A percentile compares a stretch with the other conserved stretches of the same genome.
Evolutionary conservation across 1,139 yeast species (phyloP).

Genomic region (Wickerhamomyces sp.): DNA sequence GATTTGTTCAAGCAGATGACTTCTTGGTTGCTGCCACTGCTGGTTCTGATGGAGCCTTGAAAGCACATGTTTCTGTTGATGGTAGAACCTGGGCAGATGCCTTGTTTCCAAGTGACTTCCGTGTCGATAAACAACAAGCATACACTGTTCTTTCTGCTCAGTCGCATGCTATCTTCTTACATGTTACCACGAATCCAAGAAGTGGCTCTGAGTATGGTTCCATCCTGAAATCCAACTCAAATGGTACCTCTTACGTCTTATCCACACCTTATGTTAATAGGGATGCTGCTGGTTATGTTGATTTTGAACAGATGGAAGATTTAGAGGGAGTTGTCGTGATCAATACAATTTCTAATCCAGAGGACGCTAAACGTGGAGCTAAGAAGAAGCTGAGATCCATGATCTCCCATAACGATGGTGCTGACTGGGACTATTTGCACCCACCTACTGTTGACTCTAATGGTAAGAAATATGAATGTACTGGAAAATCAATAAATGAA

Average conservation of each 20-base stretch:
- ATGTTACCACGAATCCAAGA: conserved; percentile 62
- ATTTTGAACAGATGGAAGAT: conserved; percentile 79
- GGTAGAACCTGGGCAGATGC: conserved; percentile 77
- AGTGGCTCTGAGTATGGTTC: conserved; percentile 73
- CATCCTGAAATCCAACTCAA: conserved; percentile 86
- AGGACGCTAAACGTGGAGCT: conserved; percentile 36
- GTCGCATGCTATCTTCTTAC: conserved; percentile 73
- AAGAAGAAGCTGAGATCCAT: conserved; percentile 59
- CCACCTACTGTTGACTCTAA: conserved; percentile 69
- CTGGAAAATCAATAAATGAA: conserved; percentile 43
- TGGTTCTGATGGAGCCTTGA: conserved; percentile 36
- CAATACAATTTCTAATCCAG: conserved; percentile 59
- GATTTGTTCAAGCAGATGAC: conserved; percentile 62
- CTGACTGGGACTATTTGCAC: conserved; percentile 69
- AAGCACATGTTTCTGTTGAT: conserved; percentile 73
- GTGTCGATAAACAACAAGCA: conserved; percentile 63
- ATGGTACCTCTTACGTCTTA: conserved; percentile 83
- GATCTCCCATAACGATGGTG: conserved; percentile 90
- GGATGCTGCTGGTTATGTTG: conserved; percentile 70
- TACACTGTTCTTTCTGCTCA: conserved; percentile 78
- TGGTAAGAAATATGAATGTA: conserved; percentile 58
- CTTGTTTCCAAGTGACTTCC: conserved; percentile 65
- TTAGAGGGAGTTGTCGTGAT: conserved; percentile 81
- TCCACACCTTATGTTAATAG: conserved; percentile 72
- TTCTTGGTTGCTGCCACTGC: conserved; percentile 69